phyloP scores from a whole-genome alignment of 139 green algal genomes.

The Picochlorum sp. region DNA sequence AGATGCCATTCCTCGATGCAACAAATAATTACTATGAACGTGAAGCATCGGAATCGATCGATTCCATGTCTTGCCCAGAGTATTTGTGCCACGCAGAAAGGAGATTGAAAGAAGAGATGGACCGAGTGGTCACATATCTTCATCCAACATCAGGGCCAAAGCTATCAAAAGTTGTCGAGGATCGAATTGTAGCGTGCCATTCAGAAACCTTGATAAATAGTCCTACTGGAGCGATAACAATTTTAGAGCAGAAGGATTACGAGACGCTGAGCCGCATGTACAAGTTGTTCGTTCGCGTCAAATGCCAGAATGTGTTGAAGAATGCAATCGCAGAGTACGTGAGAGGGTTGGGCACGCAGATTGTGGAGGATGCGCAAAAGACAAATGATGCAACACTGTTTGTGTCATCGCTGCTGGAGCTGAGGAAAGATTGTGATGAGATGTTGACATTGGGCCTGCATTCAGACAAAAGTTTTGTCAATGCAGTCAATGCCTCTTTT shows the following conservation, averaged over 20 bases:
- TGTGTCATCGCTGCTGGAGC: constrained; percentile 66
- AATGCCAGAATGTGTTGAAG: constrained; percentile 36
- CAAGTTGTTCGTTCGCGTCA: constrained; percentile 70
- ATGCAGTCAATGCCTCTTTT: constrained; percentile 81
- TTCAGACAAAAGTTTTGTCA: constrained; percentile 84
- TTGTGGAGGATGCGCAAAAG: constrained; percentile 67
- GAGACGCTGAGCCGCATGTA: constrained; percentile 88
- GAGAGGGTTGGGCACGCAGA: constrained; percentile 53
- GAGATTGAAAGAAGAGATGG: constrained; percentile 81
- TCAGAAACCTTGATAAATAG: constrained; percentile 83
- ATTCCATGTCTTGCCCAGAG: constrained; percentile 66
- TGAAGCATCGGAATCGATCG: constrained; percentile 77
- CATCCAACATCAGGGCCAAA: constrained; percentile 58
- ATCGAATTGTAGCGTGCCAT: constrained; percentile 73
- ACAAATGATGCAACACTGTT: constrained; percentile 76
- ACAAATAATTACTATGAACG: constrained; percentile 77
- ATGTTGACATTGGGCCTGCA: constrained; percentile 65
- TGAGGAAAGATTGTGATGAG: constrained; percentile 84
- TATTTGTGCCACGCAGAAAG: constrained; percentile 80
- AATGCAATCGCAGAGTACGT: constrained; percentile 46
- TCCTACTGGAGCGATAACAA: constrained; percentile 68
- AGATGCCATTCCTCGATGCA: constrained; percentile 73
- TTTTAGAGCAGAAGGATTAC: constrained; percentile 71
- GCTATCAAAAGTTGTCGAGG: constrained; percentile 71
- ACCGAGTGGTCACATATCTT: constrained; percentile 78